Evolutionary conservation across 2,329 filamentous ascomycete species (phyloP), one percentile per base, ranked within the genome.

Genomic region (Talaromyces marneffei): DNA sequence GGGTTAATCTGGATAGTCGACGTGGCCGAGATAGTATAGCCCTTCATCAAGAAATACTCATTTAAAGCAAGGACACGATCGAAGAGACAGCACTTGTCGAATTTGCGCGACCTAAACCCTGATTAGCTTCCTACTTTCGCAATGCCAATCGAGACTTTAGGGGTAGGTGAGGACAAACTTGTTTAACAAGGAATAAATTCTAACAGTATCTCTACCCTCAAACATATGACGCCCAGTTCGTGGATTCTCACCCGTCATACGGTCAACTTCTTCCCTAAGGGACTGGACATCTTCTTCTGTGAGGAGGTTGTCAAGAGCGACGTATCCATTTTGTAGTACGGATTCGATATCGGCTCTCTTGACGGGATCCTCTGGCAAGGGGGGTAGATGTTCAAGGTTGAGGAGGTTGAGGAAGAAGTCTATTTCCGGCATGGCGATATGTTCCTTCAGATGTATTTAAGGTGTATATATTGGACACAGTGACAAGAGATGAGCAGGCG

Each of bases 1-100:
- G 75, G 74, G 50, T 74, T 70, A 62, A 78, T 77, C 52, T 70
- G 69, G 20, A 78, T 76, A 59, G 71, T 76, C 57, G 76, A 73
- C 33, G 75, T 70, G 6, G 71, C 68, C 42, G 68, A 72, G 18
- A 77, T 56, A 20, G 73, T 66, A 52, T 72, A 77, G 0, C 73
- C 74, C 16, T 69, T 66, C 54, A 75, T 74, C n/a, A 79, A 67
- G 61, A 77, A 77, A 61, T 72, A 71, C 29, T 76, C 71, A 59
- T 78, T 78, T 46, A 78, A 67, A 1, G 74, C 71, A 20, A 77
- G 66, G 4, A 78, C 71, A 20, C 69, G 65, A 8, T 70, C 70
- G 5, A 77, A 67, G 0, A 74, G 61, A 31, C 65, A 65, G 61
- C 76, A 77, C 61, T 72, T 73, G 65, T 77, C 72, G 65, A 78